A percentile compares a stretch with the other conserved stretches of the same genome.
phyloP scores from a whole-genome alignment of 164 flowering plant genomes.

The Akebia trifoliata region DNA sequence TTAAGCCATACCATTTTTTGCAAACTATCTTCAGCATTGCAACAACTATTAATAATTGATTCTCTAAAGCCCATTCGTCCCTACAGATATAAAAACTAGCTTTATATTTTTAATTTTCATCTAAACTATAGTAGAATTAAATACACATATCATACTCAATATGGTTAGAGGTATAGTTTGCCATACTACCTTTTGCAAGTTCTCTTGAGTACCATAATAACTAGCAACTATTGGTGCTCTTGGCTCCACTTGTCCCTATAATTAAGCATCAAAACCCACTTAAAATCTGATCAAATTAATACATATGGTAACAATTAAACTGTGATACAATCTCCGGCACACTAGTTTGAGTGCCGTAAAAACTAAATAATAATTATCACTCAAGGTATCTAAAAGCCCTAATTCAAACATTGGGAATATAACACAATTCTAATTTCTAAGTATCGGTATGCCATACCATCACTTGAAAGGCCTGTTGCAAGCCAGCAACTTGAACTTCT shows the following conservation, averaged over 20 bases:
- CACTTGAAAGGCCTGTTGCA: constrained; percentile 49
- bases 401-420: background rate
- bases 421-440: background rate
- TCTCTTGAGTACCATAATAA: constrained; percentile 53
- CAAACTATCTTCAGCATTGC: constrained; percentile 54
- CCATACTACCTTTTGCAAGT: constrained; percentile 61
- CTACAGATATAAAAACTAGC: constrained; percentile 4
- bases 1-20: constrained; percentile 50
- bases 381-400: background rate
- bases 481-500: constrained; percentile 33
- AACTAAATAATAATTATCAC: background rate
- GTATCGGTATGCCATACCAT: constrained; percentile 36
- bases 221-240: constrained; percentile 68
- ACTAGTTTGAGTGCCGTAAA: background rate
- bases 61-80: constrained; percentile 10
- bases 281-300: background rate
- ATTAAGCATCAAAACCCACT: background rate
- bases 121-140: background rate
- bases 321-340: background rate
- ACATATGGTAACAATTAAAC: background rate
- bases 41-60: constrained; percentile 17
- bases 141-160: background rate
- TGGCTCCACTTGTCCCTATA: constrained; percentile 52
- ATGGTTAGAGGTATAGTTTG: background rate
- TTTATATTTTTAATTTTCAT: background rate